phyloP scores from a whole-genome alignment of 2,329 filamentous ascomycete species.

The Hortaea werneckii region DNA sequence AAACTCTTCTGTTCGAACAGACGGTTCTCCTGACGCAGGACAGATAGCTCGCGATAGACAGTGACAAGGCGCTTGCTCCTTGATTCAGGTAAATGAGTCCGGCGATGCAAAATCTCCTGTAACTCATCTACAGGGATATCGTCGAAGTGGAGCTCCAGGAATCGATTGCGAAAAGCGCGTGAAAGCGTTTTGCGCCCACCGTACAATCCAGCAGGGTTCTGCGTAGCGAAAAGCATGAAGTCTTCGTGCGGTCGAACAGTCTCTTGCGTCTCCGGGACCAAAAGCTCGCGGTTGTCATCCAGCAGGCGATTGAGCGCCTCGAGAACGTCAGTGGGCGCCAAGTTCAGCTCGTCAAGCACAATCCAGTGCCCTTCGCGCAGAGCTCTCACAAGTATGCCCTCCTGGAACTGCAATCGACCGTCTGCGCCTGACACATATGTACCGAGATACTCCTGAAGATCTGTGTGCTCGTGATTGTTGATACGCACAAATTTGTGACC shows the following conservation, averaged over 20 bases:
- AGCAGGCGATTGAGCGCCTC: slow-evolving; percentile 91
- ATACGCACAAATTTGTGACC: slow-evolving; percentile 97
- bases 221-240: slow-evolving; percentile 96
- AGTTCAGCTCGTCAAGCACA: slow-evolving; percentile 90
- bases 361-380: slow-evolving; percentile 94
- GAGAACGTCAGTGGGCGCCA: slow-evolving; percentile 92
- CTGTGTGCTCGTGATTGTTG: slow-evolving; percentile 99
- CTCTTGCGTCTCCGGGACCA: slow-evolving; percentile 95
- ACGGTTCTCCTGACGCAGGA: slow-evolving; percentile 77
- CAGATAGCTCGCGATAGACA: slow-evolving; percentile 86
- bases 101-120: slow-evolving; percentile 78
- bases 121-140: slow-evolving; percentile 95
- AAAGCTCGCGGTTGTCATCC: slow-evolving; percentile 89
- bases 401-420: slow-evolving; percentile 80
- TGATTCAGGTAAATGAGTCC: slow-evolving; percentile 80
- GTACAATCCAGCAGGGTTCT: slow-evolving; percentile 92
- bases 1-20: slow-evolving; percentile 97
- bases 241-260: slow-evolving; percentile 83
- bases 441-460: slow-evolving; percentile 93
- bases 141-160: slow-evolving; percentile 93
- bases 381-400: slow-evolving; percentile 86
- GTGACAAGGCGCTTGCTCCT: slow-evolving; percentile 86
- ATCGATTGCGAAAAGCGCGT: slow-evolving; percentile 89
- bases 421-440: slow-evolving; percentile 82
- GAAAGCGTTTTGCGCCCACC: slow-evolving; percentile 90